Conservation (phyloP, 2,329 filamentous ascomycete genomes). For the Fusarium transvaalense region DNA sequence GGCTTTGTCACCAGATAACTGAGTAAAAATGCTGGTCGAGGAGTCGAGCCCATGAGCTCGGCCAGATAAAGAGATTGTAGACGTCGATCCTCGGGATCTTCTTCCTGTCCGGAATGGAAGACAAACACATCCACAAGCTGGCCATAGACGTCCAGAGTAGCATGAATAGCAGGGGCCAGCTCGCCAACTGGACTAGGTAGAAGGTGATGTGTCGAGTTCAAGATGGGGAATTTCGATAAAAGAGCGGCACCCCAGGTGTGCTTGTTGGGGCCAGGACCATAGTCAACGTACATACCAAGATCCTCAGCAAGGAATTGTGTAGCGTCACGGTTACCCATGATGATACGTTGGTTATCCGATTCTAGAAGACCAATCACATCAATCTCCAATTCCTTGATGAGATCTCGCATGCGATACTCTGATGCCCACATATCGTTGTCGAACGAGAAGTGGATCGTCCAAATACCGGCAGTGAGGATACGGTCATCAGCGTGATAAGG, state of each 20-base stretch:
- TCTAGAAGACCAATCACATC: constrained; percentile 96
- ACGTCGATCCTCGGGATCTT: constrained; percentile 91
- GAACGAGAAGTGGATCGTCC: constrained; percentile 98
- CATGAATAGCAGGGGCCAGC: constrained; percentile 94
- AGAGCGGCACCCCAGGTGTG: constrained; percentile 97
- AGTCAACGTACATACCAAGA: constrained; percentile 98
- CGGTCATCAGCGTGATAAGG: constrained; percentile 91
- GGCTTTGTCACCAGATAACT: constrained; percentile 95
- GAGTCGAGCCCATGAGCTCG: constrained; percentile 85
- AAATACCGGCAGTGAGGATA: constrained; percentile 92
- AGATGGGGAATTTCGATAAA: constrained; percentile 95
- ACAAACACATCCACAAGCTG: constrained; percentile 93
- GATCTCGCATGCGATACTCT: constrained; percentile 90
- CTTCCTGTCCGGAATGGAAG: constrained; percentile 98
- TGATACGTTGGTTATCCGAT: constrained; percentile 94
- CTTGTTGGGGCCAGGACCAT: constrained; percentile 96
- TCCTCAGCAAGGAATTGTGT: constrained; percentile 97
- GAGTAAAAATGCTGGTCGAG: constrained; percentile 85
- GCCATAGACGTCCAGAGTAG: constrained; percentile 94
- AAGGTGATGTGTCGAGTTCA: constrained; percentile 96
- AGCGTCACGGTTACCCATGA: constrained; percentile 98
- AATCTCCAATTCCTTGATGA: constrained; percentile 94
- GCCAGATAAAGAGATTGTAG: constrained; percentile 89
- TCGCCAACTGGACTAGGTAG: constrained; percentile 94
- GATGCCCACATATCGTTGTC: constrained; percentile 99